These are phyloP conservation scores for Pleurostoma richardsiae DNA, from an alignment of 2,329 filamentous ascomycete species.

Conservation along the genomic window DNA sequence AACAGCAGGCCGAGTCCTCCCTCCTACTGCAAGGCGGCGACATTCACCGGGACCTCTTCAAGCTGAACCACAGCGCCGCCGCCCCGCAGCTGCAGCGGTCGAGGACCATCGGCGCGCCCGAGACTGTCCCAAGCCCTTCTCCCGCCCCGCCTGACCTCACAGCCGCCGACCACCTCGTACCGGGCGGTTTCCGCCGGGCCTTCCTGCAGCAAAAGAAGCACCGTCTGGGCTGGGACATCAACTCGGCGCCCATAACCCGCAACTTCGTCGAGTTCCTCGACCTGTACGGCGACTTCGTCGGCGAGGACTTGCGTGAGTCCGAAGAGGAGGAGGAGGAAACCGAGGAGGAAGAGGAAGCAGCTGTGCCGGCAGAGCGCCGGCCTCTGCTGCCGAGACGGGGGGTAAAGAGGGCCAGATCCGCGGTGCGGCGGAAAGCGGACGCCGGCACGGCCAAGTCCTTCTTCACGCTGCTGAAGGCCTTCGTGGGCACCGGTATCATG, in stretches of 20 bases:
- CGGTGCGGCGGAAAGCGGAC: slow-evolving; percentile 46
- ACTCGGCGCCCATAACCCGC: slow-evolving; percentile 48
- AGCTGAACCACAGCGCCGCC: slow-evolving; percentile 49
- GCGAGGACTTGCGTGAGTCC: slow-evolving; percentile 59
- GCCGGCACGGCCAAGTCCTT: slow-evolving; percentile 69
- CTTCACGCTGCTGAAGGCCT: slow-evolving; percentile 74
- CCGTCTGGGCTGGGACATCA: slow-evolving; percentile 21
- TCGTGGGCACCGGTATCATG: slow-evolving; percentile 77
- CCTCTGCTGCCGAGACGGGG: slow-evolving; percentile 56
- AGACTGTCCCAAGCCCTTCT: too few relatives aligned
- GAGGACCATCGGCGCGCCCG: slow-evolving; percentile 11
- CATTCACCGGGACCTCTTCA: slow-evolving; percentile 74
- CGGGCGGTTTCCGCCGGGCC: slow-evolving; percentile 44
- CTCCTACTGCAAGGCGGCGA: slow-evolving; percentile 70
- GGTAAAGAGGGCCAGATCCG: slow-evolving; percentile 30
- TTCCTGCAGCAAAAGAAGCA: slow-evolving; percentile 33
- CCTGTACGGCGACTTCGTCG: slow-evolving; percentile 71
- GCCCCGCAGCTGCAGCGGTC: slow-evolving; percentile 24
- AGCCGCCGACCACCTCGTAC: slow-evolving; percentile 32
- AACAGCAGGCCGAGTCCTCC: slow-evolving; percentile 51
- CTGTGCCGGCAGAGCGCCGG: slow-evolving; percentile 41
- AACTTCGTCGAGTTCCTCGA: slow-evolving; percentile 74
- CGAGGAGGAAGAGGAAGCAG: slow-evolving; percentile 16
- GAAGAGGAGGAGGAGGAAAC: slow-evolving; percentile 55
- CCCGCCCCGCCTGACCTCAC: slow-evolving; percentile 7